Conservation (phyloP, 2,329 filamentous ascomycete genomes). For the Cladorrhinum sp. region DNA sequence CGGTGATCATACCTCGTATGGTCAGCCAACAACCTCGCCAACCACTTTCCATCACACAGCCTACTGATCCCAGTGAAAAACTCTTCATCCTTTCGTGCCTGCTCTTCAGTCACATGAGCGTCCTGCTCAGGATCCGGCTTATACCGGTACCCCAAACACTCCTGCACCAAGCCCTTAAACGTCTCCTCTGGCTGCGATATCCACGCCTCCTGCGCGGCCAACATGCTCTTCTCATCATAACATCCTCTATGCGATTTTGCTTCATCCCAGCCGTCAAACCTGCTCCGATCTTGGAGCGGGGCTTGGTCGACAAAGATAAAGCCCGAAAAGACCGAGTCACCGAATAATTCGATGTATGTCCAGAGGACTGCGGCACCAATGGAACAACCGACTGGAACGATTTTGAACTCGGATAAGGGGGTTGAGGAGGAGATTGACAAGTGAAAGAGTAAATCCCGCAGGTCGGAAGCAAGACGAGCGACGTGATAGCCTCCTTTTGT, state of each 20-base stretch:
- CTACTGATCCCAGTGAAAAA: constrained; percentile 37
- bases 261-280: constrained; percentile 34
- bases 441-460: constrained; percentile 32
- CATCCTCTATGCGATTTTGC: constrained; percentile 35
- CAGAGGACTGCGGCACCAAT: constrained; percentile 41
- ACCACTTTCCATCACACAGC: constrained; percentile 37
- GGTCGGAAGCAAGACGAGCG: constrained; percentile 39
- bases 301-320: constrained; percentile 42
- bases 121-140: constrained; percentile 26
- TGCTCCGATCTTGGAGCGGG: constrained; percentile 38
- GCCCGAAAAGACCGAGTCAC: constrained; percentile 32
- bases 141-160: constrained; percentile 38
- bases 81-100: constrained; percentile 30
- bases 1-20: constrained; percentile 43
- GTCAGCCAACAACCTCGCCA: constrained; percentile 38
- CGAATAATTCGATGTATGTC: constrained; percentile 41
- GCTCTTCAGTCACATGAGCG: constrained; percentile 24
- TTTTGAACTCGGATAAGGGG: constrained; percentile 8
- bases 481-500: constrained; percentile 38
- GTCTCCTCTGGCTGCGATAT: constrained; percentile 25
- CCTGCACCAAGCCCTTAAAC: constrained; percentile 32
- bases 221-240: constrained; percentile 39
- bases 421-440: constrained; percentile 21
- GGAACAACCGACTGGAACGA: constrained; percentile 39
- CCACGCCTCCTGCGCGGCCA: constrained; percentile 32